Conservation (phyloP, 306 rosid species). For the Castanospermum australe region DNA sequence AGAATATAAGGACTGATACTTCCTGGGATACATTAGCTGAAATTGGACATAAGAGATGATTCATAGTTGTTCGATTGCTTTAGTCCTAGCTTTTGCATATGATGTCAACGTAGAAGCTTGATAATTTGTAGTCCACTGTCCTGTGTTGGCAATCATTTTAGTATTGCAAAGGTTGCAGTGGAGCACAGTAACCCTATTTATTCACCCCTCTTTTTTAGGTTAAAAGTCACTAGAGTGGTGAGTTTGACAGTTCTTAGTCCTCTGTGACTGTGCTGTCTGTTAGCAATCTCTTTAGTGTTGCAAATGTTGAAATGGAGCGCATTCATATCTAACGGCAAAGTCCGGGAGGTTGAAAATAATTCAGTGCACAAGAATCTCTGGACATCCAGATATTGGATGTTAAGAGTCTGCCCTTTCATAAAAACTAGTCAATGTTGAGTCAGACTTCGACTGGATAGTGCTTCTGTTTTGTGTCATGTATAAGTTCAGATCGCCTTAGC, state of each 20-base stretch:
- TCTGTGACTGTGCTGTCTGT: background rate
- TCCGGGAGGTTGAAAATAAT: background rate
- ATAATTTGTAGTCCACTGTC: background rate
- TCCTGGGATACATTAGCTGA: background rate
- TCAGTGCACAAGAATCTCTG: background rate
- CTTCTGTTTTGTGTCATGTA: background rate
- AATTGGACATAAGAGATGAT: background rate
- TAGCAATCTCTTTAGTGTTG: background rate
- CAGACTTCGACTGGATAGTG: background rate
- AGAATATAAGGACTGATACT: too few relatives aligned
- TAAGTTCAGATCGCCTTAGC: background rate
- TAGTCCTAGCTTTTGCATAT: background rate
- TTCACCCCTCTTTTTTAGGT: background rate
- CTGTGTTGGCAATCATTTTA: background rate
- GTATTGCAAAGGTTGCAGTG: background rate
- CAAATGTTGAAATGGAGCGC: constrained; percentile 2
- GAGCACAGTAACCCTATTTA: background rate
- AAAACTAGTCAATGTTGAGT: background rate
- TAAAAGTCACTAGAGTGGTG: background rate
- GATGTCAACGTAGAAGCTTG: background rate
- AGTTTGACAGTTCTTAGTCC: background rate
- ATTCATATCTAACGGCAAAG: background rate
- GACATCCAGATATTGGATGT: background rate
- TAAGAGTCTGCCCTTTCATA: background rate
- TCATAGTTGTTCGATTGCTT: constrained; percentile 8